These are phyloP conservation scores for Candida hungchunana DNA, from an alignment of 805 yeast species.

Conservation along the genomic window DNA sequence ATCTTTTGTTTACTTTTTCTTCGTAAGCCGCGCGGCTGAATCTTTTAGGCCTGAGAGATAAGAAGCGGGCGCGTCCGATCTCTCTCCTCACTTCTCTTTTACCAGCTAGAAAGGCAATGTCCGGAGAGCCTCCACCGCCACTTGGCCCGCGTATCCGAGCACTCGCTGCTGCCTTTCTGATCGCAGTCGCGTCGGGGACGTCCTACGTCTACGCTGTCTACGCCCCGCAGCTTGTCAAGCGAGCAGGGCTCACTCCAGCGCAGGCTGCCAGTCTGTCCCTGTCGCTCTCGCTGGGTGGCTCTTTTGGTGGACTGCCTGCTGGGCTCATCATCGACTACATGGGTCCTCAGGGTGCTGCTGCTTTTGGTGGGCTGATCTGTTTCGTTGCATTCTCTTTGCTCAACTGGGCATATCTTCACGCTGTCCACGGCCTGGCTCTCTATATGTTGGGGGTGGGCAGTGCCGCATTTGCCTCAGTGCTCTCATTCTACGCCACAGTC, in stretches of 20 bases:
- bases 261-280: slow-evolving; percentile 64
- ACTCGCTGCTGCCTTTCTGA: slow-evolving; percentile 31
- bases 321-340: slow-evolving; percentile 61
- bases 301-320: slow-evolving; percentile 66
- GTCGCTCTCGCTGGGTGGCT: slow-evolving; percentile 58
- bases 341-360: slow-evolving; percentile 52
- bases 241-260: slow-evolving; percentile 52
- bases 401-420: slow-evolving; percentile 40
- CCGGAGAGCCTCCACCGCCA: slow-evolving; percentile 7
- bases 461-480: slow-evolving; percentile 63
- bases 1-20: not conserved
- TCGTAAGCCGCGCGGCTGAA: not conserved
- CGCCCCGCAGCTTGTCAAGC: slow-evolving; percentile 62
- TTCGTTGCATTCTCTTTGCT: slow-evolving; percentile 52
- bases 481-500: slow-evolving; percentile 56
- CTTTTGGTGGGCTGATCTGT: slow-evolving; percentile 52
- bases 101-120: not conserved
- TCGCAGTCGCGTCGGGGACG: slow-evolving; percentile 68
- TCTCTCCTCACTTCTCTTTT: not conserved
- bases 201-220: slow-evolving; percentile 73
- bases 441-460: slow-evolving; percentile 46
- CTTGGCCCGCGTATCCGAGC: slow-evolving; percentile 9
- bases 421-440: slow-evolving; percentile 35
- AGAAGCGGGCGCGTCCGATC: too few relatives aligned
- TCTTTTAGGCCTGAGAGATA: not conserved